phyloP scores from a whole-genome alignment of 2,329 filamentous ascomycete genomes.

The Fusarium heterosporum region DNA sequence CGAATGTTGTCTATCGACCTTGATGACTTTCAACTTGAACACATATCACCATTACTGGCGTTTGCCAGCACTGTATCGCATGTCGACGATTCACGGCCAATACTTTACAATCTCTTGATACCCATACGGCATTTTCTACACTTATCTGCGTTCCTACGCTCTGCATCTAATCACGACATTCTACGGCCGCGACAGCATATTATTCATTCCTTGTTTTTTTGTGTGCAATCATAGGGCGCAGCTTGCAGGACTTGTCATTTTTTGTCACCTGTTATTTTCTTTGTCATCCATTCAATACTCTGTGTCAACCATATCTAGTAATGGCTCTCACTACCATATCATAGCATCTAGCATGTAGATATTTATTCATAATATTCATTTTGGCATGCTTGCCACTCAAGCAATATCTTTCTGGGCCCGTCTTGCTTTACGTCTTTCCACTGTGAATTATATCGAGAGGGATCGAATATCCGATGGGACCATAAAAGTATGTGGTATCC shows the following conservation, averaged over 20 bases:
- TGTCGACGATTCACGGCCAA: slow-evolving; percentile 46
- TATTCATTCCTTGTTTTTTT: slow-evolving; percentile 30
- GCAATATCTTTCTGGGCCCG: neutral
- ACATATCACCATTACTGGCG: slow-evolving; percentile 9
- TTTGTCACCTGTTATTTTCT: neutral
- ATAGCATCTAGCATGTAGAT: slow-evolving; percentile 19
- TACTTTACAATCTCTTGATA: slow-evolving; percentile 47
- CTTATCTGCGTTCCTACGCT: slow-evolving; percentile 16
- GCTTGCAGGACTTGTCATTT: slow-evolving; percentile 10
- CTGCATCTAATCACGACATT: slow-evolving; percentile 29
- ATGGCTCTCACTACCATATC: slow-evolving; percentile 4
- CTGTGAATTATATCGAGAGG: neutral
- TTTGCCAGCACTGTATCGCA: slow-evolving; percentile 24
- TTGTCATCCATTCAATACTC: slow-evolving; percentile 1
- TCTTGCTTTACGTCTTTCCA: neutral
- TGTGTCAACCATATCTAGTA: slow-evolving; percentile 18
- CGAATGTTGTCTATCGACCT: slow-evolving; percentile 63
- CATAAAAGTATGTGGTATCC: slow-evolving; percentile 11
- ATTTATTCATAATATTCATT: slow-evolving; percentile 14
- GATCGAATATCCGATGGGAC: slow-evolving; percentile 10
- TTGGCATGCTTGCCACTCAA: slow-evolving; percentile 10
- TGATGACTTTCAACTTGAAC: slow-evolving; percentile 33
- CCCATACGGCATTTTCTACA: slow-evolving; percentile 33
- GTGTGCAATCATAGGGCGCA: slow-evolving; percentile 29
- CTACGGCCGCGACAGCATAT: slow-evolving; percentile 41